Evolutionary conservation across 2,329 filamentous ascomycete species (phyloP).

Genomic region (Arthrobotrys conoides): DNA sequence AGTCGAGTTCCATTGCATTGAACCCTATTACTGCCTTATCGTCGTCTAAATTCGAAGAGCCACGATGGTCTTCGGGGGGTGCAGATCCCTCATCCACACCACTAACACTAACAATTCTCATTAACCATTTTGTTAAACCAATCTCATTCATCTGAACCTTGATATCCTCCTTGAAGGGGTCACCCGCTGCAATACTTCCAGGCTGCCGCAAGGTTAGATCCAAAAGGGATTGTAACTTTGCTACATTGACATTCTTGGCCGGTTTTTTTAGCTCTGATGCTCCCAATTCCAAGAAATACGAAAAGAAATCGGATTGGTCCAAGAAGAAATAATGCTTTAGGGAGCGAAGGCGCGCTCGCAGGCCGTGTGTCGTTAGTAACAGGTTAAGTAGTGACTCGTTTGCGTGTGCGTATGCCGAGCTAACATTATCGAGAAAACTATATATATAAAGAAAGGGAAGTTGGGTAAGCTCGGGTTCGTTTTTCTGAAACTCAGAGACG

Average conservation of each 20-base stretch:
- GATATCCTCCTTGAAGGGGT: constrained; percentile 98
- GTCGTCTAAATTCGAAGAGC: constrained; percentile 78
- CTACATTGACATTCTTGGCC: constrained; percentile 87
- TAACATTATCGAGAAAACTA: constrained; percentile 95
- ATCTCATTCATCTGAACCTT: constrained; percentile 98
- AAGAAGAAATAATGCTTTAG: constrained; percentile 99
- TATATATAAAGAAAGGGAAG: too few species aligned
- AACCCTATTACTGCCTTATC: constrained; percentile 92
- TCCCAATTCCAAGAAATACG: constrained; percentile 94
- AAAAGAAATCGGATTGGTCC: constrained; percentile 97
- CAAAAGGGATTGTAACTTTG: constrained; percentile 94
- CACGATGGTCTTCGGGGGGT: constrained; percentile 77
- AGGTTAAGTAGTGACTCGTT: constrained; percentile 93
- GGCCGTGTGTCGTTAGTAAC: constrained; percentile 89
- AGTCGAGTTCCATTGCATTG: constrained; percentile 93
- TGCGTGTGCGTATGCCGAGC: constrained; percentile 92
- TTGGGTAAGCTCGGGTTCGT: not conserved
- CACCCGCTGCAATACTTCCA: constrained; percentile 90
- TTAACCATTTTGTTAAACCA: constrained; percentile 90
- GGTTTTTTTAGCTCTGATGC: constrained; percentile 91
- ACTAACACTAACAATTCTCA: constrained; percentile 96
- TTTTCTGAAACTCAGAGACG: not conserved
- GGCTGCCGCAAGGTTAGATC: constrained; percentile 96
- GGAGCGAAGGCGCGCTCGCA: constrained; percentile 87
- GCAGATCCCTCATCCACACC: constrained; percentile 79